Evolutionary conservation across 2,329 filamentous ascomycete species (phyloP).

Genomic region (Penicillium sp.): DNA sequence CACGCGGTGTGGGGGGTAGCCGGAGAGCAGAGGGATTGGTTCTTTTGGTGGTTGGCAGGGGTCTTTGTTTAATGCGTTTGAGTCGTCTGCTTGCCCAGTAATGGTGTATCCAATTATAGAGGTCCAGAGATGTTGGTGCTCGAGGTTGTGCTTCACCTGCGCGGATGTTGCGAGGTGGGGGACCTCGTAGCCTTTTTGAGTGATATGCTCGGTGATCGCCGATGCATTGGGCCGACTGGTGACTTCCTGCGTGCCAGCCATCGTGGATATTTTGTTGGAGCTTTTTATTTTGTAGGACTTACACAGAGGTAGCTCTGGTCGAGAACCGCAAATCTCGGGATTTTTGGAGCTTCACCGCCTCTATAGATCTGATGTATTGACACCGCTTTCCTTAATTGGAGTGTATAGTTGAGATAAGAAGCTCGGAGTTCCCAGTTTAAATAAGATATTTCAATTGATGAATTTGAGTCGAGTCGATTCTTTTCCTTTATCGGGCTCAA

Average conservation of each 20-base stretch:
- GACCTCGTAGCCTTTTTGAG: slow-evolving; percentile 23
- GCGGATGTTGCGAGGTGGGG: slow-evolving; percentile 50
- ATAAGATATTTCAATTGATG: background rate
- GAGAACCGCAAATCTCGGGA: slow-evolving; percentile 2
- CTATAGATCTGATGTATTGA: background rate
- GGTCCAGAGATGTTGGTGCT: slow-evolving; percentile 62
- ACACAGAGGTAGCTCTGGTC: background rate
- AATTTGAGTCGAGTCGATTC: background rate
- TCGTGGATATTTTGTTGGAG: slow-evolving; percentile 8
- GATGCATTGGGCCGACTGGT: slow-evolving; percentile 29
- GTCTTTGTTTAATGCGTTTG: background rate
- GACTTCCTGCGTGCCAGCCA: slow-evolving; percentile 9
- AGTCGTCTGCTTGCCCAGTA: slow-evolving; percentile 2
- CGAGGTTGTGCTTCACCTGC: slow-evolving; percentile 63
- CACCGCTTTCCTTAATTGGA: slow-evolving; percentile 13
- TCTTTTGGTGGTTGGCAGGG: slow-evolving; percentile 3
- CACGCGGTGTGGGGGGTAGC: slow-evolving; percentile 58
- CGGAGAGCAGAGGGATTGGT: slow-evolving; percentile 54
- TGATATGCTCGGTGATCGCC: slow-evolving; percentile 42
- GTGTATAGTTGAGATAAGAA: slow-evolving; percentile 1
- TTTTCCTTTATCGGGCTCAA: slow-evolving; percentile 2
- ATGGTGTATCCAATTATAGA: slow-evolving; percentile 51
- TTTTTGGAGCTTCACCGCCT: slow-evolving; percentile 10
- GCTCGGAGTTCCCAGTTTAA: background rate
- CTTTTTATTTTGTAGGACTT: background rate